Evolutionary conservation across 2,329 filamentous ascomycete genomes (phyloP).

Genomic region (Diaporthe amygdali): DNA sequence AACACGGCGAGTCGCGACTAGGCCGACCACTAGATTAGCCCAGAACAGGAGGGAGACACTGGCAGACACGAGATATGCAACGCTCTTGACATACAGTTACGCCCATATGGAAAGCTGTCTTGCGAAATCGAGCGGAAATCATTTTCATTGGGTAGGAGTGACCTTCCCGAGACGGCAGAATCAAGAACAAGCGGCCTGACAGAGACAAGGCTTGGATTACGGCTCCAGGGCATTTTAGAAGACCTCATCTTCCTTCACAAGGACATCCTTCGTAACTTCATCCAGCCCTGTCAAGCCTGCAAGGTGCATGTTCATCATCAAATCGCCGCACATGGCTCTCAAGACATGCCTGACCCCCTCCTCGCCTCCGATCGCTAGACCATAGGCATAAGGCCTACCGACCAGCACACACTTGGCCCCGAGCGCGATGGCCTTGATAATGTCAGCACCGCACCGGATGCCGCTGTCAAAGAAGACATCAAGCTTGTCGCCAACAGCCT

Average conservation of each 20-base stretch:
- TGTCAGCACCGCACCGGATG: conserved; percentile 67
- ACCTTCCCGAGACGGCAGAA: not conserved
- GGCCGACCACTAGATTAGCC: too few species aligned
- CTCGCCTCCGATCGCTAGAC: conserved; percentile 21
- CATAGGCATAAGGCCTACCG: conserved; percentile 46
- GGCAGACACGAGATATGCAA: too few species aligned
- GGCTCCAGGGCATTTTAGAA: not conserved
- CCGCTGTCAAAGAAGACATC: conserved; percentile 71
- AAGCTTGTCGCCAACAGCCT: conserved; percentile 61
- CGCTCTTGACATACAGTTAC: too few species aligned
- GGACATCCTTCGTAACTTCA: conserved; percentile 15
- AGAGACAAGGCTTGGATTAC: not conserved
- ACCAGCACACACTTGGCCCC: conserved; percentile 69
- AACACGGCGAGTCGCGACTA: too few species aligned
- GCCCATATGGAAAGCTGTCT: not conserved
- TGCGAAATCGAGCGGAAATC: too few species aligned
- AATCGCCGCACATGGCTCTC: conserved; percentile 22
- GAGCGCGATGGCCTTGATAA: conserved; percentile 70
- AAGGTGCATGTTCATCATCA: conserved; percentile 22
- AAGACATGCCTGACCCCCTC: conserved; percentile 22
- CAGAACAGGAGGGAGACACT: too few species aligned
- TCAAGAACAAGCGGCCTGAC: not conserved
- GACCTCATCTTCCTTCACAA: conserved; percentile 16
- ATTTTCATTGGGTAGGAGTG: too few species aligned
- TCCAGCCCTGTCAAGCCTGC: conserved; percentile 14